Evolutionary conservation across 257 asterid genomes (phyloP).

Genomic region (Cruciata laevipes): DNA sequence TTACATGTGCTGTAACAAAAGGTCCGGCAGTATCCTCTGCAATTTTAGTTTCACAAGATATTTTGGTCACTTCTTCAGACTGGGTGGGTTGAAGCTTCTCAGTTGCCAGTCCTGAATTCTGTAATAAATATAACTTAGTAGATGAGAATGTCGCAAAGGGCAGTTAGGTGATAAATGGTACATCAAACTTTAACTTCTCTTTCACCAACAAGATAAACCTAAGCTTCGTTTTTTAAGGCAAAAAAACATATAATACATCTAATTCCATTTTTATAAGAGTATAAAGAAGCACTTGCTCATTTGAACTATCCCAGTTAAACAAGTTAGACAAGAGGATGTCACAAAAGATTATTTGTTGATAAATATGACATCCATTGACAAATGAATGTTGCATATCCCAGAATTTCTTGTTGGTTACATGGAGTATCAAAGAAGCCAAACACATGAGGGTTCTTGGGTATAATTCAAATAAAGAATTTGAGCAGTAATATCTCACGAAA

Average conservation of each 20-base stretch:
- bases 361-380: too few relatives aligned
- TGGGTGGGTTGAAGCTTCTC: neutral
- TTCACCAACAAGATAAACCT: neutral
- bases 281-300: neutral
- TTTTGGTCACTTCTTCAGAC: neutral
- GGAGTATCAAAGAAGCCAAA: neutral
- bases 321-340: neutral
- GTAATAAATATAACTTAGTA: neutral
- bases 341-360: neutral
- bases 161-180: neutral
- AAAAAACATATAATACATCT: too few relatives aligned
- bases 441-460: too few relatives aligned
- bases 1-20: neutral
- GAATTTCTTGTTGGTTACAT: neutral
- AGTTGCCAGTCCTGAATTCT: neutral
- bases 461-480: neutral
- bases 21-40: neutral
- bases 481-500: neutral
- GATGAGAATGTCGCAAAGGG: neutral
- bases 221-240: conserved; percentile 1
- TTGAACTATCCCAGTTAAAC: neutral
- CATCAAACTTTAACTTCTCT: neutral
- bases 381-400: neutral
- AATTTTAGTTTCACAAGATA: neutral
- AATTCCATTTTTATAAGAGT: neutral